A percentile compares a stretch with the other conserved stretches of the same genome.
These are phyloP conservation scores for Diddensiella caesifluorescens DNA, from an alignment of 805 yeast species.

Conservation along the genomic window DNA sequence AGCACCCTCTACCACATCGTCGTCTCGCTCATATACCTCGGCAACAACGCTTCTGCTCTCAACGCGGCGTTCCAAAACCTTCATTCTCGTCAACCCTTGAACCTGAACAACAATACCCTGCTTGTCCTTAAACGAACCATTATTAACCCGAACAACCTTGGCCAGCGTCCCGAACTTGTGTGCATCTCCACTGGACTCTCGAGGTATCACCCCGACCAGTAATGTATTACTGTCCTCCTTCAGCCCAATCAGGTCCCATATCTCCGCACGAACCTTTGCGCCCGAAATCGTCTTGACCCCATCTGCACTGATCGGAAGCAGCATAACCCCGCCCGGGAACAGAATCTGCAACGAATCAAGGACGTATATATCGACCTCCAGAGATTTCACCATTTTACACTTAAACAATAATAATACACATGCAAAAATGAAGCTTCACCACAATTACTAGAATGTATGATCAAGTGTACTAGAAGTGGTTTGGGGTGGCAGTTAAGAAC, in stretches of 20 bases:
- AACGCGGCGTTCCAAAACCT: not conserved
- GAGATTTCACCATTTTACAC: too few species aligned
- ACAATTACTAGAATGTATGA: too few species aligned
- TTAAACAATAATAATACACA: too few species aligned
- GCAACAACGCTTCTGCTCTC: conserved; percentile 1
- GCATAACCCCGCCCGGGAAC: conserved; percentile 15
- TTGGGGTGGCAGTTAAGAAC: too few species aligned
- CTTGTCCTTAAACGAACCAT: conserved; percentile 1
- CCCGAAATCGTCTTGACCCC: not conserved
- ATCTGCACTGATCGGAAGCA: conserved; percentile 3
- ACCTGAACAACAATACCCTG: conserved; percentile 16
- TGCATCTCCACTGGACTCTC: not conserved
- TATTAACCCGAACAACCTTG: conserved; percentile 14
- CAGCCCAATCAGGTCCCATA: conserved; percentile 1
- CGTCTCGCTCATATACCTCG: conserved; percentile 16
- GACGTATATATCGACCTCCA: too few species aligned
- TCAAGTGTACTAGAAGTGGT: too few species aligned
- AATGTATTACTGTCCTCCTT: conserved; percentile 1
- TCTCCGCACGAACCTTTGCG: not conserved
- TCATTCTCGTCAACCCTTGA: conserved; percentile 19
- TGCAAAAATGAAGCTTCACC: too few species aligned
- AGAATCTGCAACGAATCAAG: too few species aligned
- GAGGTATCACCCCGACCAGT: conserved; percentile 1
- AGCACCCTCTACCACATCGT: conserved; percentile 1
- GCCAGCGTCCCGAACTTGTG: conserved; percentile 23